These are phyloP conservation scores for Pilasporangium apinafurcum DNA, from an alignment of 352 stramenopile genomes.

Conservation along the genomic window DNA sequence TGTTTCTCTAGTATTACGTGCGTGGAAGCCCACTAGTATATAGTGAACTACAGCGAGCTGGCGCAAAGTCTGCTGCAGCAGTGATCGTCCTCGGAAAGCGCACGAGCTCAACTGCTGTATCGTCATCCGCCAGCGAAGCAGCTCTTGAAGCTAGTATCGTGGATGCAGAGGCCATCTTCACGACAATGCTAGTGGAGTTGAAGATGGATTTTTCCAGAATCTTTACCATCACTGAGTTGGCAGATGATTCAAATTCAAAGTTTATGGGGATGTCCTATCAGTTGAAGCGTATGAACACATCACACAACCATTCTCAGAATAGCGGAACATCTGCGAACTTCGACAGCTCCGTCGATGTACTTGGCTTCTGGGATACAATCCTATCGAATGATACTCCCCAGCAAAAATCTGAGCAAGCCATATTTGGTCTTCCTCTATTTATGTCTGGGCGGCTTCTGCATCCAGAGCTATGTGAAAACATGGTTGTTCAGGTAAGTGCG, in stretches of 20 bases:
- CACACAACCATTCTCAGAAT: not conserved
- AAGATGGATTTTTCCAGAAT: slow-evolving; percentile 84
- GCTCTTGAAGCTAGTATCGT: slow-evolving; percentile 69
- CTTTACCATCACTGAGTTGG: slow-evolving; percentile 82
- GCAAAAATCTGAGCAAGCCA: slow-evolving; percentile 65
- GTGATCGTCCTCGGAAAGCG: slow-evolving; percentile 82
- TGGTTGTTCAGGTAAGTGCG: slow-evolving; percentile 58
- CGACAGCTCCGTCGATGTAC: not conserved
- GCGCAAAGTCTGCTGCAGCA: slow-evolving; percentile 65
- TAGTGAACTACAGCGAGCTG: slow-evolving; percentile 68
- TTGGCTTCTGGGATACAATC: slow-evolving; percentile 59
- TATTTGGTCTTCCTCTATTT: slow-evolving; percentile 77
- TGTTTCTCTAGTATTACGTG: slow-evolving; percentile 65
- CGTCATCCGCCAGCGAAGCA: slow-evolving; percentile 16
- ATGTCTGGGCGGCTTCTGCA: slow-evolving; percentile 82
- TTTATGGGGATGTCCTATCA: slow-evolving; percentile 80
- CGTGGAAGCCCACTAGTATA: slow-evolving; percentile 74
- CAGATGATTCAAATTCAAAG: slow-evolving; percentile 84
- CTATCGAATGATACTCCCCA: slow-evolving; percentile 45
- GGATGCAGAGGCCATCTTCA: slow-evolving; percentile 80
- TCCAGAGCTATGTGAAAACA: slow-evolving; percentile 81
- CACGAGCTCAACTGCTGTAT: slow-evolving; percentile 24
- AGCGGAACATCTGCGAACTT: too few relatives aligned
- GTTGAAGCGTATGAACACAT: slow-evolving; percentile 16
- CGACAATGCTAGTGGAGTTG: slow-evolving; percentile 80